These are phyloP conservation scores for Rhizopogon sp. DNA, from an alignment of 768 basidiomycete species.

Conservation along the genomic window DNA sequence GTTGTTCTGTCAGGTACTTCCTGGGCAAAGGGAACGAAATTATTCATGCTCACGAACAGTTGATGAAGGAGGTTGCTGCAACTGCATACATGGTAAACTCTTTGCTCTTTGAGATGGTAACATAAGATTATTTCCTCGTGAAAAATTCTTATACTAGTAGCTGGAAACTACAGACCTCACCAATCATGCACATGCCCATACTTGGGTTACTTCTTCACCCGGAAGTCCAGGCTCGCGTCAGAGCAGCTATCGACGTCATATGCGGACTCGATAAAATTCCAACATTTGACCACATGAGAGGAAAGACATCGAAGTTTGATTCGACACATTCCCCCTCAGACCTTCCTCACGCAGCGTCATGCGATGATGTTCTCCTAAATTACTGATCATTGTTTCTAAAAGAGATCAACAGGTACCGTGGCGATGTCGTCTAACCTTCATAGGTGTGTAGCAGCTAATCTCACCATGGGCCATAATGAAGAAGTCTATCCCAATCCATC, in stretches of 20 bases:
- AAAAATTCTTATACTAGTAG: not conserved
- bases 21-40: not conserved
- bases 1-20: not conserved
- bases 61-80: not conserved
- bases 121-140: not conserved
- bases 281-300: not conserved
- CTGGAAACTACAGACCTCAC: not conserved
- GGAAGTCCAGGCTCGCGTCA: not conserved
- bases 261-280: not conserved
- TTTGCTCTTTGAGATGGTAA: not conserved
- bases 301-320: not conserved
- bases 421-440: not conserved
- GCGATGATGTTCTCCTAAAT: not conserved
- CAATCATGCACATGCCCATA: not conserved
- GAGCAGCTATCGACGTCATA: not conserved
- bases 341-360: not conserved
- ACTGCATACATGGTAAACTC: slow-evolving; percentile 3
- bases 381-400: not conserved
- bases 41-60: not conserved
- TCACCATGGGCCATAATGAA: not conserved
- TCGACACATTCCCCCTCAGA: not conserved
- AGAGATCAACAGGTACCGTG: not conserved
- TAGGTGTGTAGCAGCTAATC: not conserved
- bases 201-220: not conserved
- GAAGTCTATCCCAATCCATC: too few relatives aligned